These are phyloP conservation scores for Colletotrichum tanaceti DNA, from an alignment of 2,329 filamentous ascomycete species.

Conservation along the genomic window DNA sequence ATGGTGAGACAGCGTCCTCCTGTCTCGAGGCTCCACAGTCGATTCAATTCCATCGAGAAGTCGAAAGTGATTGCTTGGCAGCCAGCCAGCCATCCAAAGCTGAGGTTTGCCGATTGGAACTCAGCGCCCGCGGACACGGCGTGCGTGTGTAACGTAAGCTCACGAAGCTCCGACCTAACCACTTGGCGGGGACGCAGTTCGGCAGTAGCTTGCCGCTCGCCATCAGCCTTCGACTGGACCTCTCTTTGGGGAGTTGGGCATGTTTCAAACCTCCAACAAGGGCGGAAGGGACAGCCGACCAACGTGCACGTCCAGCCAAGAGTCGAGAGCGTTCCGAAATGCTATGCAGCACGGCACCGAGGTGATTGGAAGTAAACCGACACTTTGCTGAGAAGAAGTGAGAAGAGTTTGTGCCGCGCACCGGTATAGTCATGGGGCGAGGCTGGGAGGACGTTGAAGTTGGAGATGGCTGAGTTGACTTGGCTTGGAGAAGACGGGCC, in stretches of 20 bases:
- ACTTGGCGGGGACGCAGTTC: not conserved
- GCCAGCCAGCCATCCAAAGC: not conserved
- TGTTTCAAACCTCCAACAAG: not conserved
- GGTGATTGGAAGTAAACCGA: too few species aligned
- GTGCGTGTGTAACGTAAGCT: not conserved
- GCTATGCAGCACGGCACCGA: not conserved
- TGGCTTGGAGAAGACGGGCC: not conserved
- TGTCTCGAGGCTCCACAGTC: constrained; percentile 14
- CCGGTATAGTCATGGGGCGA: constrained; percentile 17
- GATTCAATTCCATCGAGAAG: constrained; percentile 20
- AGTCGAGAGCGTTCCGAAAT: not conserved
- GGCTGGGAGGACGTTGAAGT: constrained; percentile 5
- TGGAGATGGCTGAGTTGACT: not conserved
- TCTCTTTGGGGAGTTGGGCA: not conserved
- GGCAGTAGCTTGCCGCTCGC: not conserved
- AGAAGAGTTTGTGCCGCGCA: constrained; percentile 19
- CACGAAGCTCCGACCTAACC: constrained; percentile 12
- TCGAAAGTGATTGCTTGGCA: constrained; percentile 6
- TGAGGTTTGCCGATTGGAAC: constrained; percentile 14
- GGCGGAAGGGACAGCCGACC: not conserved
- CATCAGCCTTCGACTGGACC: not conserved
- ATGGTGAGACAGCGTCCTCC: constrained; percentile 12
- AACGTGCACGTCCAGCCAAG: not conserved
- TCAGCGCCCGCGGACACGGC: not conserved
- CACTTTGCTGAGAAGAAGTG: not conserved